phyloP scores from a whole-genome alignment of 768 basidiomycete species.

The Aureoboletus auriporus region DNA sequence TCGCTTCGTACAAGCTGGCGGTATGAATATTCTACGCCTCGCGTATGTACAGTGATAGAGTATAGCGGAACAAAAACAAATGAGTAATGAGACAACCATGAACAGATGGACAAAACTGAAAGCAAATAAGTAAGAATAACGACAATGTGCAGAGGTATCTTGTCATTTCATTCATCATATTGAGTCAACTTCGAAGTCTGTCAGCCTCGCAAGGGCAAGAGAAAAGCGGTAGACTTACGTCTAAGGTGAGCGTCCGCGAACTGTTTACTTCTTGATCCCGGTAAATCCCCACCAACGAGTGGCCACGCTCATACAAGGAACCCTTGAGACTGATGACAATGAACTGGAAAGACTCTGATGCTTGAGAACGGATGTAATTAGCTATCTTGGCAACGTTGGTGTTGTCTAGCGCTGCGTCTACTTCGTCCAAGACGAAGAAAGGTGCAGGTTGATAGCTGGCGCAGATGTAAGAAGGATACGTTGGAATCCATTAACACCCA shows the following conservation, averaged over 20 bases:
- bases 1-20: no score
- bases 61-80: conserved; percentile 1
- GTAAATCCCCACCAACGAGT: conserved; percentile 91
- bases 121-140: conserved; percentile 24
- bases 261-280: conserved; percentile 93
- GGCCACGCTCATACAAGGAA: conserved; percentile 85
- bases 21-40: no score
- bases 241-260: conserved; percentile 86
- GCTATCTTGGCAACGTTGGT: conserved; percentile 98
- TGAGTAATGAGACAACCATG: not conserved
- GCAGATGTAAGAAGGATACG: not conserved
- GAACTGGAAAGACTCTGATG: conserved; percentile 87
- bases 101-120: conserved; percentile 4
- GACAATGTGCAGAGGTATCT: not conserved
- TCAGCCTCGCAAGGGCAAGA: conserved; percentile 6
- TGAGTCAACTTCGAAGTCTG: conserved; percentile 21
- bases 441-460: conserved; percentile 90
- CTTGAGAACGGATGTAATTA: conserved; percentile 83
- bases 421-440: conserved; percentile 98
- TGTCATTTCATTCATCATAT: conserved; percentile 22
- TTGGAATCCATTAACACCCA: conserved; percentile 23
- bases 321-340: conserved; percentile 97
- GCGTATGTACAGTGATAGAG: no score
- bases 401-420: conserved; percentile 96
- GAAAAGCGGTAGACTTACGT: conserved; percentile 46